Conservation (phyloP, 345 rosid species). For the Hypericum androsaemum region DNA sequence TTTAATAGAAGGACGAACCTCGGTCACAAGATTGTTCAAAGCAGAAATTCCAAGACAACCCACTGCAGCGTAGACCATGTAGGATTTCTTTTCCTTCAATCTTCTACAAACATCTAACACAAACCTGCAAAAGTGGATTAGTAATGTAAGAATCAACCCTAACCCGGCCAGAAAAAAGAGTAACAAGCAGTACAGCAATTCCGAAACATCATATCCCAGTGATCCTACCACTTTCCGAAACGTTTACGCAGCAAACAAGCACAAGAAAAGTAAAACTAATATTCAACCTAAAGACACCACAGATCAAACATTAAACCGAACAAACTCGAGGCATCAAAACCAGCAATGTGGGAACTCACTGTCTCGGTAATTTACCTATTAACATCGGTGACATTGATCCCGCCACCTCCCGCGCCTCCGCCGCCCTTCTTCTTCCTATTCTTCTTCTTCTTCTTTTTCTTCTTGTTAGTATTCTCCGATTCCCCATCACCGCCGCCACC, state of each 20-base stretch:
- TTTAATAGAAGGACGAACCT: conserved; percentile 30
- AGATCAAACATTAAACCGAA: too few relatives aligned
- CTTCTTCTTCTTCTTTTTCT: conserved; percentile 47
- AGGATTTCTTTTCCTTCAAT: conserved; percentile 83
- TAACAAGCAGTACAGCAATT: too few relatives aligned
- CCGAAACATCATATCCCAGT: too few relatives aligned
- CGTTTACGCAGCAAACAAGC: too few relatives aligned
- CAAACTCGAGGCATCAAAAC: not conserved
- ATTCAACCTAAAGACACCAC: too few relatives aligned
- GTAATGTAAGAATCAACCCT: not conserved
- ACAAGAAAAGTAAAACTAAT: too few relatives aligned
- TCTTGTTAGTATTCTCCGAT: conserved; percentile 28
- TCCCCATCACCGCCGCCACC: conserved; percentile 17
- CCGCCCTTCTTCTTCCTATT: conserved; percentile 17
- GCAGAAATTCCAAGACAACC: conserved; percentile 81
- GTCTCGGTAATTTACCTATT: conserved; percentile 33
- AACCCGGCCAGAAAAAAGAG: too few relatives aligned
- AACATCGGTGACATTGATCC: conserved; percentile 36
- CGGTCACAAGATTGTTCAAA: conserved; percentile 55
- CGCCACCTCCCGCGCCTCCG: conserved; percentile 28
- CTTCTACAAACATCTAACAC: conserved; percentile 70
- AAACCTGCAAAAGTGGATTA: conserved; percentile 42
- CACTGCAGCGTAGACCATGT: conserved; percentile 82
- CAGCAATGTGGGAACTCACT: not conserved
- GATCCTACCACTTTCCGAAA: too few relatives aligned